Conservation (phyloP, 192 early-diverging fungal genomes). For the Coemansia sp. region DNA sequence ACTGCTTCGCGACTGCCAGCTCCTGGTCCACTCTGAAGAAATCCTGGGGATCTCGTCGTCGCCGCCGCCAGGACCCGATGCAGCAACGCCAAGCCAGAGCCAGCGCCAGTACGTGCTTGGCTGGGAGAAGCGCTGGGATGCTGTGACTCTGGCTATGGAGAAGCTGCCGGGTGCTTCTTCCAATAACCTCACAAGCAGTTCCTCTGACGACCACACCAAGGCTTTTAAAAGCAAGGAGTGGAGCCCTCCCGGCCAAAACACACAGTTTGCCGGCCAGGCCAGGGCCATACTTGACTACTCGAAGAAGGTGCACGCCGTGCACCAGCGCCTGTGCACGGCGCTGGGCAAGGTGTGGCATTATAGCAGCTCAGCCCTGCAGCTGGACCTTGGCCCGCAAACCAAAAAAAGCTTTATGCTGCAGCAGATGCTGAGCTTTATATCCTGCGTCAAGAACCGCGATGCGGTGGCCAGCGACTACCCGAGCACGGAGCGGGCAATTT, state of each 20-base stretch:
- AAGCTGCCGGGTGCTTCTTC: too few relatives aligned
- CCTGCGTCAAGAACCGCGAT: conserved; percentile 30
- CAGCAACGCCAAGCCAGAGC: too few relatives aligned
- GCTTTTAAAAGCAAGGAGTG: too few relatives aligned
- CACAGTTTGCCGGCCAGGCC: conserved; percentile 15
- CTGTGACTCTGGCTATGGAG: too few relatives aligned
- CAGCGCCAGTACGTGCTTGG: background rate
- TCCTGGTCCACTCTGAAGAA: conserved; percentile 22
- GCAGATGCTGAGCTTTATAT: conserved; percentile 14
- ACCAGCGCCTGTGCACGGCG: conserved; percentile 10
- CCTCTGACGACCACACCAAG: too few relatives aligned
- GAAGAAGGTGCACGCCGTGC: conserved; percentile 7
- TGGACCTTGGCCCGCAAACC: background rate
- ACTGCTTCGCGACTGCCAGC: conserved; percentile 16
- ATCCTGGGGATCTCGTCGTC: conserved; percentile 12
- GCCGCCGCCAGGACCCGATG: too few relatives aligned
- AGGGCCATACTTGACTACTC: conserved; percentile 2
- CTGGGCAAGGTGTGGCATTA: conserved; percentile 2
- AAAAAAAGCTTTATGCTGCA: background rate
- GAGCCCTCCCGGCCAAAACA: too few relatives aligned
- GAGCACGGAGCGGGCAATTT: conserved; percentile 4
- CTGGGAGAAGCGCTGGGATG: too few relatives aligned
- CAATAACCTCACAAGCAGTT: too few relatives aligned
- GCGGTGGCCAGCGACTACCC: conserved; percentile 7
- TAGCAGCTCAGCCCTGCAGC: too few relatives aligned